phyloP scores from a whole-genome alignment of 768 basidiomycete species.

The Cystofilobasidium capitatum region DNA sequence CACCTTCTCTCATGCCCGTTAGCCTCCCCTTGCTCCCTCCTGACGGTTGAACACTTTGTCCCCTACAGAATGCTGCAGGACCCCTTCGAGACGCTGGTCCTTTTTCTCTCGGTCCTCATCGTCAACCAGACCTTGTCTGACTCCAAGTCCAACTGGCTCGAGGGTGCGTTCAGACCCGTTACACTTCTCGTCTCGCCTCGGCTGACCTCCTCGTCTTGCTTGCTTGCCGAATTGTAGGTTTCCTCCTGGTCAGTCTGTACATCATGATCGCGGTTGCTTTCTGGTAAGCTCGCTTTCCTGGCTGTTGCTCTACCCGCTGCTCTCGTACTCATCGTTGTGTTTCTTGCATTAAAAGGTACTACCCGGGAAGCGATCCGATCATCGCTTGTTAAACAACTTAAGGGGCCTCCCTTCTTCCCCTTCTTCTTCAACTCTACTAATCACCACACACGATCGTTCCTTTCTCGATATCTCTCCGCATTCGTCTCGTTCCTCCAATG shows the following conservation, averaged over 20 bases:
- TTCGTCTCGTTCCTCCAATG: too few species aligned
- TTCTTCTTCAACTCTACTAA: too few species aligned
- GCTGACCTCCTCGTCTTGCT: neutral
- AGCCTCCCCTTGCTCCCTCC: slow-evolving; percentile 57
- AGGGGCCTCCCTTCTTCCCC: too few species aligned
- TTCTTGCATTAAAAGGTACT: slow-evolving; percentile 21
- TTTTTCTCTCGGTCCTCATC: slow-evolving; percentile 50
- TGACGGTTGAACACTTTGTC: slow-evolving; percentile 55
- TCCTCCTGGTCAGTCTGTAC: slow-evolving; percentile 28
- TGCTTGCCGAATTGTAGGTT: slow-evolving; percentile 9
- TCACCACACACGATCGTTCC: too few species aligned
- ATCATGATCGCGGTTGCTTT: slow-evolving; percentile 29
- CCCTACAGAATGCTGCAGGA: slow-evolving; percentile 75
- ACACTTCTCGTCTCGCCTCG: neutral
- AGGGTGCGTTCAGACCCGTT: slow-evolving; percentile 4
- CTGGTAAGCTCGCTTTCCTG: neutral
- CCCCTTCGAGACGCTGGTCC: slow-evolving; percentile 65
- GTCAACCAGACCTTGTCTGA: slow-evolving; percentile 74
- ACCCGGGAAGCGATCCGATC: slow-evolving; percentile 26
- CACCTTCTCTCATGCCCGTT: slow-evolving; percentile 25
- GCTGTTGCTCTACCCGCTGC: neutral
- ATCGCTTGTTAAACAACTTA: neutral
- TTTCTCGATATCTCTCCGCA: too few species aligned
- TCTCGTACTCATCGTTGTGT: neutral
- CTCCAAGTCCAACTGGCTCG: slow-evolving; percentile 44